These are phyloP conservation scores for Fusarium sp. DNA, from an alignment of 2,329 filamentous ascomycete genomes.

Conservation along the genomic window DNA sequence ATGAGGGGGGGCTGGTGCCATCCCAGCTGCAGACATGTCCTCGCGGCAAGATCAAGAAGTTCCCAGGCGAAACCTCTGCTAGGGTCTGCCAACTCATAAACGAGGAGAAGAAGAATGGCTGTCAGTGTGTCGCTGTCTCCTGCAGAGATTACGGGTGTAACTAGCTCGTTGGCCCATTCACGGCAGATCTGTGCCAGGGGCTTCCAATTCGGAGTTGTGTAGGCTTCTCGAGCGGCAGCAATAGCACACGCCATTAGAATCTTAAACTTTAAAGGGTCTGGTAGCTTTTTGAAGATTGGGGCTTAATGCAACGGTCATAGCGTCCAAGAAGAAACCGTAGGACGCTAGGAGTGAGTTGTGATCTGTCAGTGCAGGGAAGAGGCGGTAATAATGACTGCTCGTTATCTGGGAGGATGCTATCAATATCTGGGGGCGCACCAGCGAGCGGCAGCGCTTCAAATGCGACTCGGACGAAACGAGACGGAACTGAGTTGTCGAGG, in stretches of 20 bases:
- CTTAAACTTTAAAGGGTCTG: neutral
- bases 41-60: neutral
- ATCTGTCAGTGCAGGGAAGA: neutral
- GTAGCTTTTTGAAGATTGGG: neutral
- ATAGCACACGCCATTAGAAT: neutral
- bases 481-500: neutral
- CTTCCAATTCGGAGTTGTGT: neutral
- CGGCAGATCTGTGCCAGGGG: neutral
- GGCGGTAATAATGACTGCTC: neutral
- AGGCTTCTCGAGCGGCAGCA: neutral
- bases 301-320: neutral
- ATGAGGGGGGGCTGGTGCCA: neutral
- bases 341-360: neutral
- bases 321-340: neutral
- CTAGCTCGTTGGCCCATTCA: neutral
- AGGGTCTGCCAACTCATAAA: neutral
- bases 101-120: neutral
- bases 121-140: neutral
- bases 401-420: neutral
- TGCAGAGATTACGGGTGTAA: neutral
- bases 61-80: neutral
- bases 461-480: neutral
- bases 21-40: neutral
- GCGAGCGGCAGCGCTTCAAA: neutral
- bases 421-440: neutral